A percentile compares a stretch with the other conserved stretches of the same genome.
Evolutionary conservation across 139 green algal genomes (phyloP).

Genomic region (Desmodesmus armatus): DNA sequence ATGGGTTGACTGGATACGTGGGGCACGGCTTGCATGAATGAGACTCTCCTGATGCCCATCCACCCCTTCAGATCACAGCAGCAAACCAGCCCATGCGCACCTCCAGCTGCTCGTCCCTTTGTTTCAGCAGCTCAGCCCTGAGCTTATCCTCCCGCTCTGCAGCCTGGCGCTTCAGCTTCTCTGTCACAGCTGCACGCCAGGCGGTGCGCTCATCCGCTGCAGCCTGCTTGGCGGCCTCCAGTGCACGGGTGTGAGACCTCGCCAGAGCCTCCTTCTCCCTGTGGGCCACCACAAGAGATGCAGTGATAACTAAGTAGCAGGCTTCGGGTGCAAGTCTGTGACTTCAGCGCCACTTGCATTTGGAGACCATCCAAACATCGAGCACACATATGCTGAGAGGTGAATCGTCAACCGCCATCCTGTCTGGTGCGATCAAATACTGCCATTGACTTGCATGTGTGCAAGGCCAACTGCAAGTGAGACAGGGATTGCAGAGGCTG

Average conservation of each 20-base stretch:
- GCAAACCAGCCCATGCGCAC: no score
- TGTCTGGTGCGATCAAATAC: no score
- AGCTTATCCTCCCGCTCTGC: slow-evolving; percentile 52
- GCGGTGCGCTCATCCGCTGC: slow-evolving; percentile 56
- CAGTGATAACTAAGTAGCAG: neutral
- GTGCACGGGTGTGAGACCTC: neutral
- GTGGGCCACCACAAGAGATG: neutral
- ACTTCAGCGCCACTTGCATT: no score
- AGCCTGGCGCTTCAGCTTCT: slow-evolving; percentile 63
- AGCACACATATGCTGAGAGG: neutral
- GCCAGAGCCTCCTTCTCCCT: slow-evolving; percentile 15
- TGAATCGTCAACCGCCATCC: no score
- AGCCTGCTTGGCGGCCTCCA: slow-evolving; percentile 22
- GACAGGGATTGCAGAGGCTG: no score
- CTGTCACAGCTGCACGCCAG: slow-evolving; percentile 68
- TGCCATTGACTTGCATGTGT: no score
- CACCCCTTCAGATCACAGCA: neutral
- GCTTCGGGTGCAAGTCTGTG: no score
- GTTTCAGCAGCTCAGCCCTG: slow-evolving; percentile 45
- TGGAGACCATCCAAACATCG: no score
- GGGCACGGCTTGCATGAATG: no score
- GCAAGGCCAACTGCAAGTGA: no score
- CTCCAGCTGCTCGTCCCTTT: slow-evolving; percentile 65
- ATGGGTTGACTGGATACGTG: no score
- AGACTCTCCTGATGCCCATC: no score